Percentiles rank a stretch among this genome's conserved stretches.
Conservation (phyloP, 352 stramenopile genomes). For the Poterioochromonas sp. region DNA sequence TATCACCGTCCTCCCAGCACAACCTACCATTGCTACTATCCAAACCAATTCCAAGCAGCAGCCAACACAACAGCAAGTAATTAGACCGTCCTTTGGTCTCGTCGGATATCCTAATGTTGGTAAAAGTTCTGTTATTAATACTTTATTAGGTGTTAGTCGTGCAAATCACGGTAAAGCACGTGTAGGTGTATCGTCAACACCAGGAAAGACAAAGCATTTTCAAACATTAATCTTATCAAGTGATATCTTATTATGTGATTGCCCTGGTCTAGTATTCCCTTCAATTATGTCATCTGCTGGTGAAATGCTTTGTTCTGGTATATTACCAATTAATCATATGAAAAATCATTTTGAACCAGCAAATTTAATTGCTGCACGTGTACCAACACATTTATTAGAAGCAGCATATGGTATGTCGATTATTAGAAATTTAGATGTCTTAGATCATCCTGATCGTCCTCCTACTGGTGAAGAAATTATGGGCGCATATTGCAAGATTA, state of each 20-base stretch:
- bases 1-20: too few species aligned
- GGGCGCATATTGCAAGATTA: slow-evolving; percentile 58
- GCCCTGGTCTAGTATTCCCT: slow-evolving; percentile 97
- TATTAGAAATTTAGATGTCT: slow-evolving; percentile 37
- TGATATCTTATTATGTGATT: slow-evolving; percentile 98
- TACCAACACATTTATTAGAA: slow-evolving; percentile 89
- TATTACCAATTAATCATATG: slow-evolving; percentile 96
- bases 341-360: slow-evolving; percentile 86
- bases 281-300: slow-evolving; percentile 88
- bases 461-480: slow-evolving; percentile 65
- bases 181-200: slow-evolving; percentile 91
- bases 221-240: slow-evolving; percentile 95
- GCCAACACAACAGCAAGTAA: too few species aligned
- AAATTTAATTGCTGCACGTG: slow-evolving; percentile 81
- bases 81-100: slow-evolving; percentile 75
- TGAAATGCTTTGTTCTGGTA: slow-evolving; percentile 96
- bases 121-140: slow-evolving; percentile 98
- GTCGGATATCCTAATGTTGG: slow-evolving; percentile 99
- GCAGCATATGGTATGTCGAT: slow-evolving; percentile 91
- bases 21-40: too few species aligned
- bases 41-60: too few species aligned
- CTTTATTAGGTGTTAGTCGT: slow-evolving; percentile 87
- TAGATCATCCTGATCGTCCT: slow-evolving; percentile 45
- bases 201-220: slow-evolving; percentile 99
- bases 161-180: slow-evolving; percentile 81